Evolutionary conservation across 768 basidiomycete genomes (phyloP), one percentile per base, ranked within the genome.

Genomic region (Brasilioporus rufonigricans): DNA sequence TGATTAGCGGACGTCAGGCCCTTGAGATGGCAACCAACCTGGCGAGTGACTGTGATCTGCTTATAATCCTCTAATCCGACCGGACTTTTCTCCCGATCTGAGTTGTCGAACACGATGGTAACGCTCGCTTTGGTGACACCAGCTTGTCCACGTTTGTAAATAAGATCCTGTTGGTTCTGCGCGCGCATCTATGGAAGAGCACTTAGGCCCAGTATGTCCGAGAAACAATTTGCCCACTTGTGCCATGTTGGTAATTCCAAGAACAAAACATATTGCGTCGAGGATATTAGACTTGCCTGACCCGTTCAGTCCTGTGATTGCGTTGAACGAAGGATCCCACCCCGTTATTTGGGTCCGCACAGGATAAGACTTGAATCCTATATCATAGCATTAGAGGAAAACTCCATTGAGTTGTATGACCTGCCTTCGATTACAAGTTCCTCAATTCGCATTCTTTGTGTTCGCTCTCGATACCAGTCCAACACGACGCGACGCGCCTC

Each of bases 261-360:
- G 80, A 16, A 98, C 97, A 69, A 99, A 99, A 73, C 95, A 97
- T 73, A 98, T 98, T 55, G 97, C 95, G 77, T 99, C 97, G 59
- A 99, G 84, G 64, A 99, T 98, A 76, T 99, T 99, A 55, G 94
- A 97, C 77, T 99, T 98, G 63, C 96, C 96, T 0, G 93, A 96
- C 3, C 93, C 93, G 76, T 93, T 93, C 61, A 92, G 82, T 44
- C 95, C 95, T 5, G 93, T 97, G 73, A 99, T 98, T 5, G 97
- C 97, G 70, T 98, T 98, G 82, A 99, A 99, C 5, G 93, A 96
- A 7, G 91, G 74, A 68, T 98, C 96, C 93, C 97, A 99, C 57
- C 95, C 96, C 0, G 88, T 87, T 57, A 99, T 96, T 64, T 91
- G 90, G 0, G 97, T 98, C 47, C 96, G 83, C 27, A 95, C 93